Conservation (phyloP, 345 rosid genomes). For the Gossypium longicalyx region DNA sequence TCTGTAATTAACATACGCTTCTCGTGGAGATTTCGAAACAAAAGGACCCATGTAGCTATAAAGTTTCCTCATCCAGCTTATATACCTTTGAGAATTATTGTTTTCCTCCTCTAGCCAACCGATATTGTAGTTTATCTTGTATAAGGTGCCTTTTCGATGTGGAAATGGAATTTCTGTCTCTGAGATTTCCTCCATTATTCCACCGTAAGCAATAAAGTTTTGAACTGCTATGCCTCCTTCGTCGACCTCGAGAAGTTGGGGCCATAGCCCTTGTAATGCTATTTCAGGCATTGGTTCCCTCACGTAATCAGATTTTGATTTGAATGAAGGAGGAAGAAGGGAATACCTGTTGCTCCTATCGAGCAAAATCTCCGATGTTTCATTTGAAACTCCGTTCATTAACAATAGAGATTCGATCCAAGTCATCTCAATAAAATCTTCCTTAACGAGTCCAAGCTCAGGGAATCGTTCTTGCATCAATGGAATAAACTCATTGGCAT, state of each 20-base stretch:
- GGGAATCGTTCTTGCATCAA: not conserved
- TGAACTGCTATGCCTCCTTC: not conserved
- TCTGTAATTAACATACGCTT: no score
- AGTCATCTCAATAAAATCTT: not conserved
- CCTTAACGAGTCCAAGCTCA: not conserved
- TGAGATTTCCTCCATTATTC: not conserved
- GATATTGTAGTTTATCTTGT: no score
- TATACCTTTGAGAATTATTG: no score
- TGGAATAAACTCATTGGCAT: not conserved
- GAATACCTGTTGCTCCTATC: not conserved
- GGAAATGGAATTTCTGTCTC: not conserved
- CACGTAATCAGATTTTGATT: conserved; percentile 4
- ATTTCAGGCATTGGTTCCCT: not conserved
- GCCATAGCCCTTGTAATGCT: not conserved
- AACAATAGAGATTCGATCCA: not conserved
- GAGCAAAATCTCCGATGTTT: not conserved
- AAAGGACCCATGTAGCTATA: no score
- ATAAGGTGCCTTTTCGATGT: not conserved
- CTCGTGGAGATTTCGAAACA: no score
- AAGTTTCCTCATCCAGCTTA: no score
- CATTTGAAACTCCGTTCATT: not conserved
- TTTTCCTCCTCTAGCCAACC: no score
- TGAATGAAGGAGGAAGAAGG: not conserved
- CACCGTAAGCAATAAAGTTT: not conserved
- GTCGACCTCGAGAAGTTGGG: not conserved